Percentiles rank a stretch among this genome's conserved stretches.
Conservation (phyloP, 495 filamentous ascomycete genomes). For the Penicillium antarcticum region DNA sequence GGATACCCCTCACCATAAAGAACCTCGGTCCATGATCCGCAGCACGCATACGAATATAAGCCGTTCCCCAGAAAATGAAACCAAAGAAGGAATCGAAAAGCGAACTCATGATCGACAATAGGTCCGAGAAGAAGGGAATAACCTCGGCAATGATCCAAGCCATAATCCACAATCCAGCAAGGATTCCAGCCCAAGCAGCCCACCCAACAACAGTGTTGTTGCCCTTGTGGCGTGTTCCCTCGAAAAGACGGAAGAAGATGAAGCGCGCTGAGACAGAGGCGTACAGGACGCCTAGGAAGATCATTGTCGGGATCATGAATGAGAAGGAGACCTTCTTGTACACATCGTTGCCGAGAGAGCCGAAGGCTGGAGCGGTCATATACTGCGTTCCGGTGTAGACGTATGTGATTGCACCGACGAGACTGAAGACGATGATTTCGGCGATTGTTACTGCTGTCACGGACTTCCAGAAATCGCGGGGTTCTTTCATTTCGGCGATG, state of each 20-base stretch:
- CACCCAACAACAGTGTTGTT: conserved; percentile 80
- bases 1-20: conserved; percentile 54
- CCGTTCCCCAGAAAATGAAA: conserved; percentile 91
- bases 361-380: conserved; percentile 77
- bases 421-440: conserved; percentile 76
- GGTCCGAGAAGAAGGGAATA: conserved; percentile 85
- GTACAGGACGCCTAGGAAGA: conserved; percentile 85
- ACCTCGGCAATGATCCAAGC: conserved; percentile 86
- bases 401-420: conserved; percentile 74
- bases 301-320: conserved; percentile 90
- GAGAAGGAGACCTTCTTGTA: conserved; percentile 84
- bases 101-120: conserved; percentile 82
- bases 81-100: conserved; percentile 92
- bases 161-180: conserved; percentile 68
- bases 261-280: conserved; percentile 85
- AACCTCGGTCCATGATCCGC: conserved; percentile 63
- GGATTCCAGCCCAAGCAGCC: conserved; percentile 70
- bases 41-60: conserved; percentile 77
- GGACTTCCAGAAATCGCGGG: conserved; percentile 83
- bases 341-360: conserved; percentile 63
- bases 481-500: conserved; percentile 89
- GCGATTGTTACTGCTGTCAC: conserved; percentile 83
- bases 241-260: conserved; percentile 81
- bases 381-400: conserved; percentile 82
- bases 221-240: conserved; percentile 69